Evolutionary conservation across 2,329 filamentous ascomycete species (phyloP).

Genomic region (Fusarium sulawesiense): DNA sequence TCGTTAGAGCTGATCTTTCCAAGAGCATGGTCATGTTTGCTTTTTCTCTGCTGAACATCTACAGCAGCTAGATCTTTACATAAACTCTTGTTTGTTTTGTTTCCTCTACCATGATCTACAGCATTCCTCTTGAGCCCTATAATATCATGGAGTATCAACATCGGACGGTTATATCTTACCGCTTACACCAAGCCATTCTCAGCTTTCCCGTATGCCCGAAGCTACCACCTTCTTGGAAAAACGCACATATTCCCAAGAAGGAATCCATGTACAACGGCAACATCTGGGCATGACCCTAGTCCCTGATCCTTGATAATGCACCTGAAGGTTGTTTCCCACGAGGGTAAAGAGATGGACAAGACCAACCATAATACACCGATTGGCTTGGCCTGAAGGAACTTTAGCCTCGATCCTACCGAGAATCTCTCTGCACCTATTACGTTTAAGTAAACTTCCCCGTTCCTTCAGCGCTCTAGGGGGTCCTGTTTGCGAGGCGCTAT

Average conservation of each 20-base stretch:
- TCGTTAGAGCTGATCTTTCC: slow-evolving; percentile 5
- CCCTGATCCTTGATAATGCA: slow-evolving; percentile 10
- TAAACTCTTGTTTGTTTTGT: neutral
- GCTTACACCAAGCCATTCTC: slow-evolving; percentile 5
- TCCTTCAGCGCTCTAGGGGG: slow-evolving; percentile 16
- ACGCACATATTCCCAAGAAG: neutral
- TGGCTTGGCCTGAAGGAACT: neutral
- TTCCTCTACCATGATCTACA: too few relatives aligned
- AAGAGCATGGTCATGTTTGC: slow-evolving; percentile 13
- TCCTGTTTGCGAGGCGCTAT: slow-evolving; percentile 28
- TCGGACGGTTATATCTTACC: slow-evolving; percentile 9
- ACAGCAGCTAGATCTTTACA: neutral
- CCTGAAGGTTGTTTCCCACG: neutral
- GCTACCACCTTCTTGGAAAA: slow-evolving; percentile 17
- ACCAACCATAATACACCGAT: slow-evolving; percentile 11
- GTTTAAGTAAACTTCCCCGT: neutral
- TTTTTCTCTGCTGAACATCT: slow-evolving; percentile 11
- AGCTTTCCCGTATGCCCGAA: slow-evolving; percentile 17
- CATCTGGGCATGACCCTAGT: slow-evolving; percentile 26
- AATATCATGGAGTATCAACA: neutral
- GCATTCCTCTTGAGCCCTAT: slow-evolving; percentile 1
- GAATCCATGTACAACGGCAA: neutral
- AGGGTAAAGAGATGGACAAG: neutral
- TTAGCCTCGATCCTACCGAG: slow-evolving; percentile 8
- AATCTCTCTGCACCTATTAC: neutral